phyloP scores from a whole-genome alignment of 495 filamentous ascomycete genomes.

The Tuber microsphaerosporum region DNA sequence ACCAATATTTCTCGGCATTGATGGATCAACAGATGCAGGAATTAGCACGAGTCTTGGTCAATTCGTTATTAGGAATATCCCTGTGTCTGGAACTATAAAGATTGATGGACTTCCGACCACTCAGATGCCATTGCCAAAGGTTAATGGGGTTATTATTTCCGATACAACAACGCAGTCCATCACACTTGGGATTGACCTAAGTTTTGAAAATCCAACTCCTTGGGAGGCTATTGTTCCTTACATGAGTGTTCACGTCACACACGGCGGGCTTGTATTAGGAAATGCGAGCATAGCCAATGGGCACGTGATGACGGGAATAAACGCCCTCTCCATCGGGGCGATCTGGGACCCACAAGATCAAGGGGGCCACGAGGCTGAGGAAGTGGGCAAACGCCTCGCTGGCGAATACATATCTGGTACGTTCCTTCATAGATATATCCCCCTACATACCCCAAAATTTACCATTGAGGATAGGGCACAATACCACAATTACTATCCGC shows the following conservation, averaged over 20 bases:
- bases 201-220: conserved; percentile 80
- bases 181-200: conserved; percentile 59
- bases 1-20: conserved; percentile 58
- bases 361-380: conserved; percentile 54
- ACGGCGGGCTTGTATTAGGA: conserved; percentile 66
- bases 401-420: conserved; percentile 81
- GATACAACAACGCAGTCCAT: conserved; percentile 63
- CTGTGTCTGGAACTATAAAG: conserved; percentile 73
- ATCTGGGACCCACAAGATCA: conserved; percentile 62
- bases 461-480: conserved; percentile 50
- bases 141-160: conserved; percentile 53
- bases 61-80: conserved; percentile 70
- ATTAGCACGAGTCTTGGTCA: conserved; percentile 71
- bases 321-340: conserved; percentile 60
- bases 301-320: conserved; percentile 58
- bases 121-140: conserved; percentile 39
- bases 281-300: conserved; percentile 60
- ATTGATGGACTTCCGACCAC: conserved; percentile 64
- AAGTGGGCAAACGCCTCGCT: conserved; percentile 62
- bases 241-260: conserved; percentile 63
- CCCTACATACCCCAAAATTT: not conserved
- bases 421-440: conserved; percentile 9
- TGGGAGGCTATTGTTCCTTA: conserved; percentile 77
- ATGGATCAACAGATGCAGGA: conserved; percentile 76
- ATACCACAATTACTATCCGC: conserved; percentile 67